Evolutionary conservation across 352 stramenopile genomes (phyloP), one percentile per base, ranked within the genome.

Genomic region (Phytophthora hibernalis): DNA sequence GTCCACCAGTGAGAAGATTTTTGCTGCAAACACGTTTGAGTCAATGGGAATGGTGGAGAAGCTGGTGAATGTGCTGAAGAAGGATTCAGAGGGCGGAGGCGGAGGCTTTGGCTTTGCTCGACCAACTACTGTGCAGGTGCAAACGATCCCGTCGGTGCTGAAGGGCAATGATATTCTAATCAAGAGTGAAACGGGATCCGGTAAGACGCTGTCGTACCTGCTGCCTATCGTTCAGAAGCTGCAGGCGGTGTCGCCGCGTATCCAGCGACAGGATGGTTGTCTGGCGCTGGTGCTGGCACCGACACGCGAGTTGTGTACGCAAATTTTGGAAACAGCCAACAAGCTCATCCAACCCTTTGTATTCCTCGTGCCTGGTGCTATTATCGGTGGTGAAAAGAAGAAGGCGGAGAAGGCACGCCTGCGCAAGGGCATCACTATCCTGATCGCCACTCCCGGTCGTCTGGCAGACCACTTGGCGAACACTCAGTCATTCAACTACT

Each of bases 401-500:
- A 91, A 97, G 50, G 79, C 90, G 1, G 92, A 99, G 75, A 89
- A 92, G 44, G 82, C 83, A 54, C 76, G 85, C 8, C 68, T 94
- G 15, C 83, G 96, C 43, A 93, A 96, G 61, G 97, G 97, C 9
- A 97, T 97, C 24, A 95, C 98, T 66, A 92, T 99, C 22, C 83
- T 99, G 4, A 93, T 99, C 47, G 97, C 97, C 5, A 99, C 98
- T 33, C 98, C 98, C 3, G 98, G 98, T 26, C 88, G 98, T 51
- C 76, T 99, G 7, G 88, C 98, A 13, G 98, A 99, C 67, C 75
- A 93, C 38, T 74, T 99, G n/a, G 83, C 99, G 18, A 97, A 99
- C 68, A 93, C 96, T 24, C 90, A 96, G 21, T 83, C 88, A 45
- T 92, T 99, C 54, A 88, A 84, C 53, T 94, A 99, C 59, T 66